These are phyloP conservation scores for Cordyceps javanica DNA, from an alignment of 2,329 filamentous ascomycete species.

Conservation along the genomic window DNA sequence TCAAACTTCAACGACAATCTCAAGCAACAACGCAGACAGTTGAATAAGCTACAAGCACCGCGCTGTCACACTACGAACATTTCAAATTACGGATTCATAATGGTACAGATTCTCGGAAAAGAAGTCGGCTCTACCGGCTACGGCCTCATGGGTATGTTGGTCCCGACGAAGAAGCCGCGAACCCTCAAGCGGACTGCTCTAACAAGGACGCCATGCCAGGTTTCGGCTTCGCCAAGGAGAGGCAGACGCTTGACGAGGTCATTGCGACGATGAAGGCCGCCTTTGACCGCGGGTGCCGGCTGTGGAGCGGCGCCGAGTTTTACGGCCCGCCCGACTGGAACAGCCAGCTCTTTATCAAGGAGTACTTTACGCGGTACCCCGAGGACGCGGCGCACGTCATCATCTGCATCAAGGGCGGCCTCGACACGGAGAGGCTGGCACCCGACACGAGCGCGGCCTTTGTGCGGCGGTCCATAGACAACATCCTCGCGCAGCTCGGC, in stretches of 20 bases:
- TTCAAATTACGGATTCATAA: slow-evolving; percentile 11
- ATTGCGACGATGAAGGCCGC: slow-evolving; percentile 51
- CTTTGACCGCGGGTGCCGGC: slow-evolving; percentile 36
- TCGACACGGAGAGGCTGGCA: slow-evolving; percentile 27
- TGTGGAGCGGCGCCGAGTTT: slow-evolving; percentile 61
- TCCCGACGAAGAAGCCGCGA: not conserved
- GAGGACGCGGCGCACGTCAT: slow-evolving; percentile 57
- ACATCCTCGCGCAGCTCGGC: slow-evolving; percentile 43
- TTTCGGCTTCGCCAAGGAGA: not conserved
- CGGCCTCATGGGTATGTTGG: slow-evolving; percentile 45
- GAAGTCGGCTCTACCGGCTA: slow-evolving; percentile 45
- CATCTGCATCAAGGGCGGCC: slow-evolving; percentile 56
- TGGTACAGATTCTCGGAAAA: slow-evolving; percentile 34
- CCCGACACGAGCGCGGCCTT: slow-evolving; percentile 48
- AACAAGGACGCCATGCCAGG: not conserved
- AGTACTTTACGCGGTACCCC: slow-evolving; percentile 58
- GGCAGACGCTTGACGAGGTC: slow-evolving; percentile 37
- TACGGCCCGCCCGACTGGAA: slow-evolving; percentile 57
- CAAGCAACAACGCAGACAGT: no score
- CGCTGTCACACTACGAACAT: no score
- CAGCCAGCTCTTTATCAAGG: slow-evolving; percentile 51
- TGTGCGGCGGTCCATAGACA: slow-evolving; percentile 52
- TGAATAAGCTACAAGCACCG: no score
- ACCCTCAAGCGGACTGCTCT: not conserved
- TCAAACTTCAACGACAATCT: not conserved